phyloP scores from a whole-genome alignment of 352 stramenopile genomes.

The Phytophthora macrochlamydospora region DNA sequence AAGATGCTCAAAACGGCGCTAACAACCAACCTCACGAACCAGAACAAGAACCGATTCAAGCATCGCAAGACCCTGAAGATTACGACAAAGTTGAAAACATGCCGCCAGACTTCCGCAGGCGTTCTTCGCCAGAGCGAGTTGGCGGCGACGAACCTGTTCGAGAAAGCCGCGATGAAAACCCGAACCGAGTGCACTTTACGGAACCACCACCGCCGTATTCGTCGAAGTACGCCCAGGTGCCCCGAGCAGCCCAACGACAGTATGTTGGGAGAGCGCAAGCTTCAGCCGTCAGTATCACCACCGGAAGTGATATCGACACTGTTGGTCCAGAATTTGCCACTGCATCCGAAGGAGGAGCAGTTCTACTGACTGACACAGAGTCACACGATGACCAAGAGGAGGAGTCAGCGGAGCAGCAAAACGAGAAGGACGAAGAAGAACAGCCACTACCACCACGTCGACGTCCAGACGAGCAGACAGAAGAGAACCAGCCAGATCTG shows the following conservation, averaged over 20 bases:
- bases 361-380: slow-evolving; percentile 17
- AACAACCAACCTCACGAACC: slow-evolving; percentile 4
- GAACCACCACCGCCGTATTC: slow-evolving; percentile 1
- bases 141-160: slow-evolving; percentile 7
- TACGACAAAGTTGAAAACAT: slow-evolving; percentile 12
- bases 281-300: slow-evolving; percentile 26
- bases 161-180: slow-evolving; percentile 4
- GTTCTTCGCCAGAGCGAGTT: slow-evolving; percentile 3
- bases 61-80: background rate
- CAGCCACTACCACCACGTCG: background rate
- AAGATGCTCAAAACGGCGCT: background rate
- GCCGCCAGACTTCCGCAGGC: slow-evolving; percentile 18
- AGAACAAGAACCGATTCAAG: slow-evolving; percentile 4
- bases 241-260: slow-evolving; percentile 18
- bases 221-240: slow-evolving; percentile 24
- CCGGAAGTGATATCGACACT: slow-evolving; percentile 25
- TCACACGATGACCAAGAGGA: slow-evolving; percentile 7
- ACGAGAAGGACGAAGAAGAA: slow-evolving; percentile 4
- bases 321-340: slow-evolving; percentile 25
- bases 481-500: slow-evolving; percentile 22
- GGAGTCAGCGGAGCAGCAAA: slow-evolving; percentile 4
- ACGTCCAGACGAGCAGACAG: slow-evolving; percentile 1
- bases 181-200: slow-evolving; percentile 24
- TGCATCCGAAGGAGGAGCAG: background rate
- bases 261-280: slow-evolving; percentile 24